A percentile compares a stretch with the other conserved stretches of the same genome.
Evolutionary conservation across 129 eudicot genomes (phyloP).

Genomic region (Sambucus nigra): DNA sequence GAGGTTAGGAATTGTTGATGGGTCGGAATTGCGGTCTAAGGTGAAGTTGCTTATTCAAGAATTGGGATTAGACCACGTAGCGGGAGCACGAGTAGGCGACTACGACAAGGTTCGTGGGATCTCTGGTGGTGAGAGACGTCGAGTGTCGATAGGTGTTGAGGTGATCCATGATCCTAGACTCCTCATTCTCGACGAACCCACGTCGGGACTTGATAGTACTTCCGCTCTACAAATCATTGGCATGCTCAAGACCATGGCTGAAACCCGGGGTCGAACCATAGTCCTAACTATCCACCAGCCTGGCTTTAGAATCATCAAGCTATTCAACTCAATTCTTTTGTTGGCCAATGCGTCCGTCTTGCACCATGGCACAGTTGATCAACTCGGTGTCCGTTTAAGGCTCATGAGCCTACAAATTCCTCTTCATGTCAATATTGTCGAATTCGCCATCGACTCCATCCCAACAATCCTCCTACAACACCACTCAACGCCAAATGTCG

Average conservation of each 20-base stretch:
- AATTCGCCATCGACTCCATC: conserved; percentile 85
- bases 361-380: conserved; percentile 81
- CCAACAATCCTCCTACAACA: conserved; percentile 36
- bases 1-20: conserved; percentile 33
- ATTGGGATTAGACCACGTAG: conserved; percentile 70
- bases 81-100: conserved; percentile 60
- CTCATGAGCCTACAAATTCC: conserved; percentile 62
- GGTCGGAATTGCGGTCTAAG: conserved; percentile 31
- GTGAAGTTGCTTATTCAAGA: conserved; percentile 65
- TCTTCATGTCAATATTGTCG: conserved; percentile 59
- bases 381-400: conserved; percentile 34
- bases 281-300: conserved; percentile 94
- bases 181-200: conserved; percentile 87
- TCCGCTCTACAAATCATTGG: conserved; percentile 80
- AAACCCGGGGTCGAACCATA: conserved; percentile 66
- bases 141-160: conserved; percentile 91
- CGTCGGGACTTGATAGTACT: conserved; percentile 89
- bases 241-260: conserved; percentile 86
- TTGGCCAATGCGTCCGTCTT: conserved; percentile 74
- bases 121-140: conserved; percentile 91
- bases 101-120: conserved; percentile 70
- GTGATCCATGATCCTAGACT: conserved; percentile 90
- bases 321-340: conserved; percentile 56
- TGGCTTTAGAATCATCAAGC: conserved; percentile 80
- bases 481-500: no score